Percentiles rank a stretch among this genome's conserved stretches.
These are phyloP conservation scores for Pilaira anomala DNA, from an alignment of 192 early-diverging fungal genomes.

Conservation along the genomic window DNA sequence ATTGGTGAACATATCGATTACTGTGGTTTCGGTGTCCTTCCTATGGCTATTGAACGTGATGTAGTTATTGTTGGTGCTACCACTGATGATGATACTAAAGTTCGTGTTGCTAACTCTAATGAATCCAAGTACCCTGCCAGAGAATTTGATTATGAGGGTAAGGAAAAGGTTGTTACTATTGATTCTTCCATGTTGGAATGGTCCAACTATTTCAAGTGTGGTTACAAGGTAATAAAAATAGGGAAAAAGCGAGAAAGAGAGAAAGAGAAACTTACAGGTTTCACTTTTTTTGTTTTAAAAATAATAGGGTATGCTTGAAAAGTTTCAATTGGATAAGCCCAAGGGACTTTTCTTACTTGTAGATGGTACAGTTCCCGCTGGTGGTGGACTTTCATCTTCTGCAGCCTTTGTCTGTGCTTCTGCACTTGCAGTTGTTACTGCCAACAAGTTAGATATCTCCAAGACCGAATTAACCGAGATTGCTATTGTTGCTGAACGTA, in stretches of 20 bases:
- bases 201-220: conserved; percentile 93
- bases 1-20: conserved; percentile 99
- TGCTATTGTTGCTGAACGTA: conserved; percentile 79
- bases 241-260: neutral
- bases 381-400: conserved; percentile 82
- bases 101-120: conserved; percentile 55
- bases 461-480: conserved; percentile 61
- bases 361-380: conserved; percentile 77
- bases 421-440: conserved; percentile 61
- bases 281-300: neutral
- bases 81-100: conserved; percentile 34
- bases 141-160: conserved; percentile 51
- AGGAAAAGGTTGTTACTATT: conserved; percentile 60
- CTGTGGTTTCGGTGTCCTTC: conserved; percentile 89
- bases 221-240: conserved; percentile 62
- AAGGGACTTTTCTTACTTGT: conserved; percentile 69
- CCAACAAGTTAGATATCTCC: conserved; percentile 43
- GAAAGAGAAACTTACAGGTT: neutral
- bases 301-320: conserved; percentile 60
- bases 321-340: conserved; percentile 38
- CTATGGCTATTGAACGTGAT: conserved; percentile 91
- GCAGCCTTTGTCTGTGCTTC: conserved; percentile 82
- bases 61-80: conserved; percentile 56
- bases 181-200: conserved; percentile 70
- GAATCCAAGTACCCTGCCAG: conserved; percentile 46